Base-by-base conservation (phyloP, 345 rosid genomes). In the Salix viminalis region DNA sequence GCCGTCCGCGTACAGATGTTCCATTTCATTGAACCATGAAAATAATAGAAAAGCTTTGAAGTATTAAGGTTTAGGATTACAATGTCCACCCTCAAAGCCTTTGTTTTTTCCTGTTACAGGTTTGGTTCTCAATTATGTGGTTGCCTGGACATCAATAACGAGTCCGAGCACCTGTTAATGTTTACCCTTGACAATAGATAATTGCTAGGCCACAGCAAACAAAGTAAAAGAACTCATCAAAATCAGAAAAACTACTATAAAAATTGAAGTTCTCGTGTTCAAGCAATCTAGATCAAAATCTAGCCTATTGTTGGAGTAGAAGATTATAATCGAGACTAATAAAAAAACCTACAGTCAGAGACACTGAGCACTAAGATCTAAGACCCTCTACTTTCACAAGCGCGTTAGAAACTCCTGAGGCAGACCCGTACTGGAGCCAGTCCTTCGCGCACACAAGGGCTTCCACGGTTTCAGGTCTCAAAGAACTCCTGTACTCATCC, bases 401-500 rank as follows among this genome's bases (percentile, higher is more conserved):
- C 18, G 84, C 90, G 72, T 76, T 86, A 11, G 92, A 82, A 60
- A 66, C 69, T 39, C 79, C 89, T 2, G 23, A 0, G 7, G 80
- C 56, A 32, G 81, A 61, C 41, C 87, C 86, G 52, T 79, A 77
- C 75, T 83, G 93, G 69, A 93, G 86, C 97, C 99, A 93, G 32
- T 93, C 96, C 90, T 88, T 95, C 14, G 93, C 91, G 48, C 99
- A 95, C 15, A 95, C 81, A 65, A 93, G 88, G 68, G 99, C 97
- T 81, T 95, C 97, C 73, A 95, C 88, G 0, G 97, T 95, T 79
- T 95, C 97, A 2, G 96, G 97, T 72, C 97, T 81, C 82, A 91
- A 81, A 7, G 95, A 87, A 54, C 91, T 85, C 82, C 92, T 77
- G 79, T 95, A 93, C 75, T 52, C 77, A 83, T 93, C 97, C 82